These are phyloP conservation scores for Ceratonia siliqua DNA, from an alignment of 306 rosid genomes.

Conservation along the genomic window DNA sequence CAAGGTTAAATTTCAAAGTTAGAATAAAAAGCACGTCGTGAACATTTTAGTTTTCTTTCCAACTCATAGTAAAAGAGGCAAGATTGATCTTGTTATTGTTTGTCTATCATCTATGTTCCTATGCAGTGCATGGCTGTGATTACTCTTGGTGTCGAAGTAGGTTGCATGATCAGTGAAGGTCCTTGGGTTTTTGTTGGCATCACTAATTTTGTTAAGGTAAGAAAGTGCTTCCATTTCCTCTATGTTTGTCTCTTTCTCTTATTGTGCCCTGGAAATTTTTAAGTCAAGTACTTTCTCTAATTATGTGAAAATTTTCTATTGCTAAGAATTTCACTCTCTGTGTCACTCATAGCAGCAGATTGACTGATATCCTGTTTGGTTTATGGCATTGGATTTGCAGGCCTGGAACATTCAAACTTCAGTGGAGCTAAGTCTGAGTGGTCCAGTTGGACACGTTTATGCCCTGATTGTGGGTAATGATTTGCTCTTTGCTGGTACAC, in stretches of 20 bases:
- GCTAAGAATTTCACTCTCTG: neutral
- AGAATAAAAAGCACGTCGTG: neutral
- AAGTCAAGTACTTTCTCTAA: constrained; percentile 3
- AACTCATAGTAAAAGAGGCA: neutral
- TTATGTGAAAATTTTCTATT: constrained; percentile 15
- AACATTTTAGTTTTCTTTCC: neutral
- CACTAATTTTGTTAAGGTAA: constrained; percentile 80
- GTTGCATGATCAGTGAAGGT: constrained; percentile 93
- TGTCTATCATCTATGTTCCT: constrained; percentile 27
- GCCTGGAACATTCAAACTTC: constrained; percentile 86
- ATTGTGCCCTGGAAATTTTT: neutral
- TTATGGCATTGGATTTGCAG: constrained; percentile 51
- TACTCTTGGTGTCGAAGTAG: constrained; percentile 87
- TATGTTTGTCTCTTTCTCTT: neutral
- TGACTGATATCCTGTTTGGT: constrained; percentile 27
- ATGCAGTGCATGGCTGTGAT: constrained; percentile 68
- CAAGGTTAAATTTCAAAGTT: neutral
- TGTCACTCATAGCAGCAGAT: neutral
- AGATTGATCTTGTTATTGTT: constrained; percentile 23
- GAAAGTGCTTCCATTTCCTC: neutral
- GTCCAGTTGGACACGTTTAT: constrained; percentile 95
- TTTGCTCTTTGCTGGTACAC: constrained; percentile 92
- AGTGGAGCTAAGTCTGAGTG: constrained; percentile 68
- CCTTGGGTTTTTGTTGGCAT: constrained; percentile 96
- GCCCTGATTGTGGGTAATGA: constrained; percentile 78